A percentile compares a stretch with the other conserved stretches of the same genome.
Evolutionary conservation across 495 filamentous ascomycete species (phyloP).

Genomic region (Aspergillus nanangensis): DNA sequence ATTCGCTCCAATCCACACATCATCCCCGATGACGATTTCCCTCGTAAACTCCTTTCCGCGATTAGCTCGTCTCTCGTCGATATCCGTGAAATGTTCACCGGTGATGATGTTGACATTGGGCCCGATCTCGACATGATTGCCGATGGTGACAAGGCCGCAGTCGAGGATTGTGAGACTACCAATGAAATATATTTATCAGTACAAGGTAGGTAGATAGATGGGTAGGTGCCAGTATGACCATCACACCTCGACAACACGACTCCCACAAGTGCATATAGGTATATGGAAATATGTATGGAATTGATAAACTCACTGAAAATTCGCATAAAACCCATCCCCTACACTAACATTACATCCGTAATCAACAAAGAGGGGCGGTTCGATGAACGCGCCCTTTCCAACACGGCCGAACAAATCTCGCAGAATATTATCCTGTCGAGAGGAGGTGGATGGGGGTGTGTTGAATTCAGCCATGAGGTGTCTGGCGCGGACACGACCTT

Average conservation of each 20-base stretch:
- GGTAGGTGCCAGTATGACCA: too few species aligned
- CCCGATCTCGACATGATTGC: slow-evolving; percentile 37
- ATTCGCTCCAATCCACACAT: slow-evolving; percentile 45
- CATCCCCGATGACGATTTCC: slow-evolving; percentile 35
- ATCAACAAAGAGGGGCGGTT: slow-evolving; percentile 37
- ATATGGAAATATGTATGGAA: not conserved
- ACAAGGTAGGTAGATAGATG: too few species aligned
- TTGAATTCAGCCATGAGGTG: not conserved
- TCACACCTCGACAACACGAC: too few species aligned
- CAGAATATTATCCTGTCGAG: not conserved
- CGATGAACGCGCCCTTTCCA: slow-evolving; percentile 3
- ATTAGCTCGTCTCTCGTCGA: slow-evolving; percentile 28
- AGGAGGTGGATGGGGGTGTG: too few species aligned
- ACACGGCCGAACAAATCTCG: not conserved
- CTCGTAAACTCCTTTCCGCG: slow-evolving; percentile 30
- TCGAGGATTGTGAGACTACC: slow-evolving; percentile 37
- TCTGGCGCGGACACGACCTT: not conserved
- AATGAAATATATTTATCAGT: too few species aligned
- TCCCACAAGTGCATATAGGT: too few species aligned
- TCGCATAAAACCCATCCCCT: slow-evolving; percentile 39
- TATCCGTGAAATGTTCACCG: slow-evolving; percentile 41
- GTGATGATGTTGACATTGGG: slow-evolving; percentile 41
- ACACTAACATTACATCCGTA: slow-evolving; percentile 42
- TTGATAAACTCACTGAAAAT: slow-evolving; percentile 30
- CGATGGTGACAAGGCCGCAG: slow-evolving; percentile 39